A percentile compares a stretch with the other conserved stretches of the same genome.
Conservation (phyloP, 768 basidiomycete species). For the Lyophyllum decastes region DNA sequence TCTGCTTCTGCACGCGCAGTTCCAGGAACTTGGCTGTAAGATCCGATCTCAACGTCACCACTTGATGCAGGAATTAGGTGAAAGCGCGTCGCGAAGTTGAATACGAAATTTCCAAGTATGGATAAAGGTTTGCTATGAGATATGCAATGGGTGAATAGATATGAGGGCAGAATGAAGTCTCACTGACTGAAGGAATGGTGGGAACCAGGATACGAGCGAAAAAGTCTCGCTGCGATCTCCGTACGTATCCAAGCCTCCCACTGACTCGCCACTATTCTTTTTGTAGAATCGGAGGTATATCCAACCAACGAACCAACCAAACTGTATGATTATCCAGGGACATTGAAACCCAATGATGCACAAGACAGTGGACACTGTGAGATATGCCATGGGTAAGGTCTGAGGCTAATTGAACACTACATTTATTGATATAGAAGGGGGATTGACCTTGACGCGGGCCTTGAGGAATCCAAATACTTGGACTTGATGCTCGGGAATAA, state of each 20-base stretch:
- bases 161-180: not conserved
- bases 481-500: slow-evolving; percentile 98
- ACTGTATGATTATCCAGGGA: slow-evolving; percentile 93
- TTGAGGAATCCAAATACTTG: slow-evolving; percentile 86
- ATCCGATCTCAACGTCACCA: slow-evolving; percentile 71
- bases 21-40: slow-evolving; percentile 77
- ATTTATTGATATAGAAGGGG: not conserved
- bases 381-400: slow-evolving; percentile 93
- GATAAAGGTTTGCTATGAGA: slow-evolving; percentile 67
- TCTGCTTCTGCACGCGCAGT: slow-evolving; percentile 96
- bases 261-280: slow-evolving; percentile 67
- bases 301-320: slow-evolving; percentile 98
- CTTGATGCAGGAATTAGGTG: slow-evolving; percentile 70
- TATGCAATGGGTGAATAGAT: not conserved
- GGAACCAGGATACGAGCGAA: slow-evolving; percentile 94
- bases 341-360: slow-evolving; percentile 83
- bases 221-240: slow-evolving; percentile 98
- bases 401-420: slow-evolving; percentile 31
- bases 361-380: slow-evolving; percentile 86
- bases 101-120: slow-evolving; percentile 64
- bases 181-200: slow-evolving; percentile 89
- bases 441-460: slow-evolving; percentile 83
- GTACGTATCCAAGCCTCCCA: slow-evolving; percentile 67
- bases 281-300: slow-evolving; percentile 97
- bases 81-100: slow-evolving; percentile 65